Evolutionary conservation across 306 rosid species (phyloP), one percentile per base, ranked within the genome.

Genomic region (Canavalia gladiata): DNA sequence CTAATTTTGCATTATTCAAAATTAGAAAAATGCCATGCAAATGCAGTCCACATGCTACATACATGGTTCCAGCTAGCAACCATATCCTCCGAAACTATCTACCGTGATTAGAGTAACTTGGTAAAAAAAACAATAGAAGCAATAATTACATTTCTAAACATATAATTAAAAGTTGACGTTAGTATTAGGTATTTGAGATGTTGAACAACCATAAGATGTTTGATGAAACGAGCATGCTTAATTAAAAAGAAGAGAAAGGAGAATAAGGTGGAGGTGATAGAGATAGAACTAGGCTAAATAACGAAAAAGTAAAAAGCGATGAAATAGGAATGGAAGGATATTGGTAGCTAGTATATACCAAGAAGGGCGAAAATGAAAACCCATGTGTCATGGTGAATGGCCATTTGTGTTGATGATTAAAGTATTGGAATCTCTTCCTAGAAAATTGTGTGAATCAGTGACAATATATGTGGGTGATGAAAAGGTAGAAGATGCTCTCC

Each of bases 311-410:
- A 7, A 45, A 0, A 11, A 58, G 34, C 12, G 10, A 60, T 4
- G 6, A 10, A 11, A 60, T 10, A 33, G 25, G 34, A 31, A 6
- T 60, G 4, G 13, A 18, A 0, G 5, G 3, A 18, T 54, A 45
- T 68, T 5, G 9, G 9, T 1, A 39, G 12, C 11, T 35, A 75
- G 25, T 31, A 58, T 18, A 8, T 87, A 95, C 99, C 99, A 85
- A 93, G 79, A 78, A 95, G 89, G 69, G 97, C 99, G 51, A 90
- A 95, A 74, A 85, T 69, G 63, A 95, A 83, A 77, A 75, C 89
- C 76, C 75, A 80, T 5, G 80, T 47, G 4, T 88, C 82, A 37
- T 78, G 85, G 78, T 67, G 42, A n/a, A 86, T 56, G 49, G 92
- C 89, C 98, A 95, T 81, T 6, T 51, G 13, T 80, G 30, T 37